phyloP scores from a whole-genome alignment of 1,284 basidiomycete genomes.

The Ceratobasidium sp. region DNA sequence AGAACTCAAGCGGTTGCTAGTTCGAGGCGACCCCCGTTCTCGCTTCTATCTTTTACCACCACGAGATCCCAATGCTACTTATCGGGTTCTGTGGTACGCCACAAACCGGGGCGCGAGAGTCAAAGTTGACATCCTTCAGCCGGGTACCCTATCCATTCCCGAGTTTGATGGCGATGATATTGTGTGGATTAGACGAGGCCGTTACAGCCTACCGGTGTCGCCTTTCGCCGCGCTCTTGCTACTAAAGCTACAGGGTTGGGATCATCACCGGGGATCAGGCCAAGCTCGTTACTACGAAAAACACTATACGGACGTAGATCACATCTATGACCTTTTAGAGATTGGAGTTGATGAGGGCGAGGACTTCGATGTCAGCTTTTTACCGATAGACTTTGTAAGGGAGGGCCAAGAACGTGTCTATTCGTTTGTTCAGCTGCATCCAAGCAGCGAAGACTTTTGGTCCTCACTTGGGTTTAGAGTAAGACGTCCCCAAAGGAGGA shows the following conservation, averaged over 20 bases:
- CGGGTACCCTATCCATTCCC: constrained; percentile 15
- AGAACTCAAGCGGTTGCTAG: neutral
- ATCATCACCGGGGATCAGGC: neutral
- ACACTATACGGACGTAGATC: neutral
- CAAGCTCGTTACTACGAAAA: neutral
- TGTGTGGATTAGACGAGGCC: neutral
- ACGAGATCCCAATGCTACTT: neutral
- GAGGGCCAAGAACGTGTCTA: neutral
- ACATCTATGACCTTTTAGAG: too few species aligned
- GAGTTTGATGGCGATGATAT: neutral
- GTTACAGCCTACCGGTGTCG: neutral
- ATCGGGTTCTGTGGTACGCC: constrained; percentile 6
- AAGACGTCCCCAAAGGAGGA: too few species aligned
- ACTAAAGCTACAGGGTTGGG: constrained; percentile 14
- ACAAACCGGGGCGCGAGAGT: neutral
- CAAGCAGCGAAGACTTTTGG: neutral
- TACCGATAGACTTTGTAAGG: neutral
- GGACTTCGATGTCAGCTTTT: neutral
- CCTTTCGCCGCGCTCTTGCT: neutral
- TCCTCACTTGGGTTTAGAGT: neutral
- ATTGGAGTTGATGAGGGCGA: neutral
- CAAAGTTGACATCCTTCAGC: constrained; percentile 22
- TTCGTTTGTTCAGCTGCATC: neutral
- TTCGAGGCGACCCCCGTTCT: neutral
- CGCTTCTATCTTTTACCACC: constrained; percentile 18